These are phyloP conservation scores for Sechiopsis laciniata DNA, from an alignment of 306 rosid species.

Conservation along the genomic window DNA sequence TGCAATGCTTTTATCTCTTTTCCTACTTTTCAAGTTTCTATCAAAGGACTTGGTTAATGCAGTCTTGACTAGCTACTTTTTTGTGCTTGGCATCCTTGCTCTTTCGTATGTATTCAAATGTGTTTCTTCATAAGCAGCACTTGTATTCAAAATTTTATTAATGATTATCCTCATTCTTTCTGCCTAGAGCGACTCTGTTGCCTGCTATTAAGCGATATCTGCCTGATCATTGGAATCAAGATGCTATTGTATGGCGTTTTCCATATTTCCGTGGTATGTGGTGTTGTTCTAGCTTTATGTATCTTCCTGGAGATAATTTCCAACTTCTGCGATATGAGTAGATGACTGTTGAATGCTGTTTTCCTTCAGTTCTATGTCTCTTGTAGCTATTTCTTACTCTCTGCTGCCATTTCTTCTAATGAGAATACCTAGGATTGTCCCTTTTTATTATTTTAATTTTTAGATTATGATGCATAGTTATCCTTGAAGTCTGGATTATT, in stretches of 20 bases:
- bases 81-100: conserved; percentile 94
- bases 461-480: background rate
- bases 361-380: background rate
- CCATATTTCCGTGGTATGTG: conserved; percentile 87
- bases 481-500: background rate
- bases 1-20: conserved; percentile 92
- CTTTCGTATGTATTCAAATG: conserved; percentile 62
- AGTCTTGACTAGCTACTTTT: conserved; percentile 86
- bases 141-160: background rate
- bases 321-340: background rate
- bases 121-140: background rate
- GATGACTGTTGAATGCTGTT: background rate
- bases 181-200: conserved; percentile 77
- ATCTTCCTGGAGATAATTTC: background rate
- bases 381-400: background rate
- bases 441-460: too few relatives aligned
- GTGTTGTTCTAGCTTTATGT: background rate
- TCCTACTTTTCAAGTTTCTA: conserved; percentile 91
- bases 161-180: conserved; percentile 22
- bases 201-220: conserved; percentile 75
- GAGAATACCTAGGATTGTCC: background rate
- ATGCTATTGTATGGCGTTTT: conserved; percentile 62
- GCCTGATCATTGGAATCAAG: conserved; percentile 73
- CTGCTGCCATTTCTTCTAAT: background rate
- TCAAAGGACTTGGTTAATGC: conserved; percentile 98